Conservation (phyloP, 2,329 filamentous ascomycete genomes). For the Canariomyces notabilis region DNA sequence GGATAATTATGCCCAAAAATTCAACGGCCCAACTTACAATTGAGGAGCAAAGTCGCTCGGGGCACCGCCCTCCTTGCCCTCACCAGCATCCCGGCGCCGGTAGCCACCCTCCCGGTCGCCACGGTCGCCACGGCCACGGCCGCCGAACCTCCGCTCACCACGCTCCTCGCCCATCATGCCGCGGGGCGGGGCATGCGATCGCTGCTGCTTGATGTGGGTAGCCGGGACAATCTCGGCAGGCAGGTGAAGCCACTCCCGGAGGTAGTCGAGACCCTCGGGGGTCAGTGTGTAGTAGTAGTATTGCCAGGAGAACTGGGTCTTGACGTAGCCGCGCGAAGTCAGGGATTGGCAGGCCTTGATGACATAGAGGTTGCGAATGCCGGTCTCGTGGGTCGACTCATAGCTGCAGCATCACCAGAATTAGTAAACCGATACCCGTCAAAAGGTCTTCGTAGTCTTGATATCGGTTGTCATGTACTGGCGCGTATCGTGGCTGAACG, state of each 20-base stretch:
- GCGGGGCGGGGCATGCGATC: slow-evolving; percentile 94
- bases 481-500: slow-evolving; percentile 9
- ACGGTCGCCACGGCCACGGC: slow-evolving; percentile 73
- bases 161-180: slow-evolving; percentile 93
- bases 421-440: slow-evolving; percentile 20
- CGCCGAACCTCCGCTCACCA: slow-evolving; percentile 72
- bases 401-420: slow-evolving; percentile 26
- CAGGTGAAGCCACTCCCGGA: slow-evolving; percentile 99
- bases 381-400: slow-evolving; percentile 72
- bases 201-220: slow-evolving; percentile 99
- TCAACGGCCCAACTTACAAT: slow-evolving; percentile 56
- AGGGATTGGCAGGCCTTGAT: slow-evolving; percentile 99
- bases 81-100: slow-evolving; percentile 81
- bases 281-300: slow-evolving; percentile 99
- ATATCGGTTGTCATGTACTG: neutral
- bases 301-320: slow-evolving; percentile 99
- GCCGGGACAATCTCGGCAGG: slow-evolving; percentile 98
- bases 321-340: slow-evolving; percentile 95
- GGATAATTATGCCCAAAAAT: neutral
- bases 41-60: slow-evolving; percentile 87
- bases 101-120: slow-evolving; percentile 86
- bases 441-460: neutral
- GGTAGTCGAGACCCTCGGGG: slow-evolving; percentile 99
- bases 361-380: slow-evolving; percentile 99
- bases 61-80: slow-evolving; percentile 86